phyloP scores from a whole-genome alignment of 2,329 filamentous ascomycete genomes.

The Talaromyces islandicus region DNA sequence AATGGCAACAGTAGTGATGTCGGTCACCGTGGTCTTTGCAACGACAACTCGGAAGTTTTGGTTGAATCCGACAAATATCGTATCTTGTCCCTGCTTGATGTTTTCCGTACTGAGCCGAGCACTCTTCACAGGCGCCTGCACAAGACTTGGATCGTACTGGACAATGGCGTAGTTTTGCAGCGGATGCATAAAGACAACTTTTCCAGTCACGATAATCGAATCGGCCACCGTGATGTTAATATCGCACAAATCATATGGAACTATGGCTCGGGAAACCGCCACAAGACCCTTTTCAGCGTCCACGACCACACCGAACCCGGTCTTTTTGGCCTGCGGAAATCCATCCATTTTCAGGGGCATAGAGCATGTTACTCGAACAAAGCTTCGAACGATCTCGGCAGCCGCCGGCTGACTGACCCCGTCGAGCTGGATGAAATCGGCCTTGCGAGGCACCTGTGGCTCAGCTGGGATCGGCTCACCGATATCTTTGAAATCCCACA shows the following conservation, averaged over 20 bases:
- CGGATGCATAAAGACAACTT: slow-evolving; percentile 92
- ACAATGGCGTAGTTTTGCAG: slow-evolving; percentile 95
- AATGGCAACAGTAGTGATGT: slow-evolving; percentile 95
- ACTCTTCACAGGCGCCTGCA: slow-evolving; percentile 88
- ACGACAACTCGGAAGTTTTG: slow-evolving; percentile 90
- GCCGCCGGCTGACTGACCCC: slow-evolving; percentile 83
- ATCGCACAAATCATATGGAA: slow-evolving; percentile 94
- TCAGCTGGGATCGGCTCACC: slow-evolving; percentile 72
- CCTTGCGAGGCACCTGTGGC: slow-evolving; percentile 66
- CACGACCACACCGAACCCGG: slow-evolving; percentile 94
- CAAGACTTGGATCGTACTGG: slow-evolving; percentile 86
- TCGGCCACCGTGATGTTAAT: slow-evolving; percentile 95
- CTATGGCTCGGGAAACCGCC: slow-evolving; percentile 85
- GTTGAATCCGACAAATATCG: slow-evolving; percentile 98
- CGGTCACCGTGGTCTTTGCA: slow-evolving; percentile 88
- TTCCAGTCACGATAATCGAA: slow-evolving; percentile 88
- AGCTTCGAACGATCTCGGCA: slow-evolving; percentile 89
- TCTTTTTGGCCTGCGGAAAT: slow-evolving; percentile 91
- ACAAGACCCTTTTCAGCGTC: slow-evolving; percentile 95
- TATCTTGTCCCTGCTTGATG: slow-evolving; percentile 88
- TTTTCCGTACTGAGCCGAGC: slow-evolving; percentile 74
- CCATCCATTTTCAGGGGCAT: slow-evolving; percentile 97
- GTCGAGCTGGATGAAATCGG: slow-evolving; percentile 86
- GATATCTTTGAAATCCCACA: slow-evolving; percentile 92
- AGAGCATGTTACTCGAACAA: slow-evolving; percentile 84